A percentile compares a stretch with the other conserved stretches of the same genome.
phyloP scores from a whole-genome alignment of 192 early-diverging fungal genomes.

The Coemansia furcata region DNA sequence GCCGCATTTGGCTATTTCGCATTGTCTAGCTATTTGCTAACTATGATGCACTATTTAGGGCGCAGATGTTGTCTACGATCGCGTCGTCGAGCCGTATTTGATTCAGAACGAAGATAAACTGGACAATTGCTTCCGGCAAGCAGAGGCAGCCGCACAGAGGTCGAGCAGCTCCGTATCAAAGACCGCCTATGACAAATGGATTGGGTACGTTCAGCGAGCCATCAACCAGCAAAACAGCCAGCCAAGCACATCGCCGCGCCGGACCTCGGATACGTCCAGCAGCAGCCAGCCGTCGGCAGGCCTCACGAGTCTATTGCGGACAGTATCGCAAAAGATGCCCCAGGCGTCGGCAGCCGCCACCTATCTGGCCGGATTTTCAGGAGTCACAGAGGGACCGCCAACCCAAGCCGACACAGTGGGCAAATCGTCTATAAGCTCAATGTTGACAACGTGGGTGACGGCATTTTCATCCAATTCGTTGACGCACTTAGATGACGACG shows the following conservation, averaged over 20 bases:
- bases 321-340: constrained; percentile 34
- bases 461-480: constrained; percentile 22
- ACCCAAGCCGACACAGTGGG: constrained; percentile 14
- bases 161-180: constrained; percentile 38
- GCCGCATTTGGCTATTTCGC: not conserved
- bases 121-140: constrained; percentile 43
- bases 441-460: constrained; percentile 39
- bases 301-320: constrained; percentile 26
- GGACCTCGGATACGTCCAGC: not conserved
- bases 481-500: constrained; percentile 22
- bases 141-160: constrained; percentile 40
- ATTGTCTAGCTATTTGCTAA: not conserved
- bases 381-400: constrained; percentile 11
- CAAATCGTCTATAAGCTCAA: constrained; percentile 17
- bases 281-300: not conserved
- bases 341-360: constrained; percentile 30
- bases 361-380: constrained; percentile 30
- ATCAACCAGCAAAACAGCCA: constrained; percentile 21
- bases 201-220: constrained; percentile 42
- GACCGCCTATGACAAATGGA: constrained; percentile 47
- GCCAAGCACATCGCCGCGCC: not conserved
- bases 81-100: constrained; percentile 50
- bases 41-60: constrained; percentile 20
- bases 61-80: constrained; percentile 45
- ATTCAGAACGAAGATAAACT: constrained; percentile 36